A percentile compares a stretch with the other conserved stretches of the same genome.
These are phyloP conservation scores for Phlyctochytrium planicorne DNA, from an alignment of 192 early-diverging fungal genomes.

Conservation along the genomic window DNA sequence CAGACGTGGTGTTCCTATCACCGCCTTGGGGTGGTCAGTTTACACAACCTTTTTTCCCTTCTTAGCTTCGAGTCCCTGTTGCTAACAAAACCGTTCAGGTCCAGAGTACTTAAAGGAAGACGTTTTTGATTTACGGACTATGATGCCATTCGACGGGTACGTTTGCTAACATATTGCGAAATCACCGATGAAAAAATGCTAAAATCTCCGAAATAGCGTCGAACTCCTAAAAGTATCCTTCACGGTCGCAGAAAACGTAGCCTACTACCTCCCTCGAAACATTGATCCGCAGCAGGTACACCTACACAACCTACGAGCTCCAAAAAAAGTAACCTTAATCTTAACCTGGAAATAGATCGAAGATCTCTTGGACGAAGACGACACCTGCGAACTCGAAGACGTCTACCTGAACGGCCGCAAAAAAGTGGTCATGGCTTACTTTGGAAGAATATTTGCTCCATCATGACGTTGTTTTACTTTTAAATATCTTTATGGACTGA, in stretches of 20 bases:
- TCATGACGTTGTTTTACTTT: too few species aligned
- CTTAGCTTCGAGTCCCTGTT: neutral
- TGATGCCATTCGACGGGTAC: constrained; percentile 76
- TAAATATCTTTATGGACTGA: too few species aligned
- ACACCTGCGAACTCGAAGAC: constrained; percentile 78
- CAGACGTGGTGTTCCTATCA: constrained; percentile 89
- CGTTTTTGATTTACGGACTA: constrained; percentile 67
- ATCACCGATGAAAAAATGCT: constrained; percentile 11
- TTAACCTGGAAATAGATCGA: constrained; percentile 38
- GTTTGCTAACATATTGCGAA: neutral
- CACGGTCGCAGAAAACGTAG: constrained; percentile 73
- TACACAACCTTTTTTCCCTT: neutral
- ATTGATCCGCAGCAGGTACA: constrained; percentile 67
- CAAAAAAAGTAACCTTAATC: too few species aligned
- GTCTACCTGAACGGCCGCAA: constrained; percentile 65
- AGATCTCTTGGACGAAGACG: constrained; percentile 50
- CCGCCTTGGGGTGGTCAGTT: constrained; percentile 91
- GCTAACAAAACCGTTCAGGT: constrained; percentile 34
- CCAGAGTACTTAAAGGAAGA: constrained; percentile 67
- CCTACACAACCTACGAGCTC: too few species aligned
- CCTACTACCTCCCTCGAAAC: constrained; percentile 84
- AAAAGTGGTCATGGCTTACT: constrained; percentile 77
- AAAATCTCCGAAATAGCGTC: too few species aligned
- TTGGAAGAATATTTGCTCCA: too few species aligned
- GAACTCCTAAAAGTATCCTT: constrained; percentile 64